phyloP scores from a whole-genome alignment of 2,329 filamentous ascomycete genomes.

The Graphilbum ipis-grandicollis region DNA sequence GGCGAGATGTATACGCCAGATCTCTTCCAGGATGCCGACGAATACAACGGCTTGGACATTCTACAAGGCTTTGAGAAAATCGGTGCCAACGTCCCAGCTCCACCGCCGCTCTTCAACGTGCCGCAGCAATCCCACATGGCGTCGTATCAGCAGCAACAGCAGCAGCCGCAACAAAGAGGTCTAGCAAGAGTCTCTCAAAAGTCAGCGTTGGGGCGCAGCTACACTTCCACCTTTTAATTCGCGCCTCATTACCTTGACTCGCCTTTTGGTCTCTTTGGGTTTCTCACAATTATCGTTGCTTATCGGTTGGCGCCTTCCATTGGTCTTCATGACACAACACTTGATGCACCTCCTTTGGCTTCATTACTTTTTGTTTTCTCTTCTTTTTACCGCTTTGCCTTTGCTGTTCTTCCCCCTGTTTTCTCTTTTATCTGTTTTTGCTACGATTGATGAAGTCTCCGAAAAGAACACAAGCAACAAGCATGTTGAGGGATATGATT shows the following conservation, averaged over 20 bases:
- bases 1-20: constrained; percentile 37
- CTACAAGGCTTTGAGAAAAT: constrained; percentile 64
- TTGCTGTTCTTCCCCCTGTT: not conserved
- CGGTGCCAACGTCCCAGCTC: constrained; percentile 26
- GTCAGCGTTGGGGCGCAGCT: constrained; percentile 20
- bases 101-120: constrained; percentile 7
- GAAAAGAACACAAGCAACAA: constrained; percentile 7
- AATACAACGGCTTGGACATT: constrained; percentile 48
- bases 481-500: constrained; percentile 2
- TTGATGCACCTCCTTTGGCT: too few relatives aligned
- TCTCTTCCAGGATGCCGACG: constrained; percentile 40
- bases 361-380: too few relatives aligned
- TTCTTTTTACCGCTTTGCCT: not conserved
- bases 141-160: constrained; percentile 16
- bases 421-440: too few relatives aligned
- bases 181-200: constrained; percentile 12
- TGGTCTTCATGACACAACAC: too few relatives aligned
- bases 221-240: constrained; percentile 17
- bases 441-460: constrained; percentile 10
- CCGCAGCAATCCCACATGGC: constrained; percentile 17
- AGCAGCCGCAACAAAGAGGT: constrained; percentile 8
- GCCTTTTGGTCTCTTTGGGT: not conserved
- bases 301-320: not conserved
- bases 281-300: not conserved
- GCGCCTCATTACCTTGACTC: not conserved